Evolutionary conservation across 176 grass and related monocot genomes (phyloP), one percentile per base, ranked within the genome.

Genomic region (Miscanthus lutarioriparius): DNA sequence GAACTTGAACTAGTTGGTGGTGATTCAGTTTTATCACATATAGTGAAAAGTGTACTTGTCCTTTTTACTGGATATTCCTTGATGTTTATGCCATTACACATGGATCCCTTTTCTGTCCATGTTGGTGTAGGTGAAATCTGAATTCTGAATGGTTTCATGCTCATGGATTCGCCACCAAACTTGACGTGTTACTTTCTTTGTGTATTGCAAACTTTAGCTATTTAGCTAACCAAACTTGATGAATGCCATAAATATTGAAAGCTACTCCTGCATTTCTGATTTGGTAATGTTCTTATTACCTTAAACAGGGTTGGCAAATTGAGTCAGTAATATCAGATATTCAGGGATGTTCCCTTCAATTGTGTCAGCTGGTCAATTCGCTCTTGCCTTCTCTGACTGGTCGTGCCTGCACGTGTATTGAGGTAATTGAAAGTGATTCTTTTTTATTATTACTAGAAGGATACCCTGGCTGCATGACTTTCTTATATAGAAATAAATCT

Each of bases 241-340:
- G 67, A 41, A n/a, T 70, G 20, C 67, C 35, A 70, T 70, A 40
- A 40, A 70, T 70, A 70, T 70, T 23, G 37, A 72, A 72, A 51
- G 7, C 25, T 76, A 85, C 20, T 51, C 6, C 51, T 72, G 51
- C 26, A 79, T n/a, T 89, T 79, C 77, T 85, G 36, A 74, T 83
- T 74, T 22, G 12, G 40, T 47, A 49, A 90, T 85, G 37, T 48
- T 90, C 70, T 56, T 74, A 69, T 74, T 84, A 4, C 58, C 64
- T 88, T 86, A 30, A 87, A 89, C 90, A 99, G 97, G 86, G 90
- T 72, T 91, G 88, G 41, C 88, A 92, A 89, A 94, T 96, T 61
- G 97, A 96, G 79, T 82, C 84, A 44, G 47, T 87, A 84, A 90
- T 96, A 53, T 85, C 87, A 35, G 92, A 92, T 74, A 96, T 99